phyloP scores from a whole-genome alignment of 176 grass and related monocot genomes.

The Zoysia japonica region DNA sequence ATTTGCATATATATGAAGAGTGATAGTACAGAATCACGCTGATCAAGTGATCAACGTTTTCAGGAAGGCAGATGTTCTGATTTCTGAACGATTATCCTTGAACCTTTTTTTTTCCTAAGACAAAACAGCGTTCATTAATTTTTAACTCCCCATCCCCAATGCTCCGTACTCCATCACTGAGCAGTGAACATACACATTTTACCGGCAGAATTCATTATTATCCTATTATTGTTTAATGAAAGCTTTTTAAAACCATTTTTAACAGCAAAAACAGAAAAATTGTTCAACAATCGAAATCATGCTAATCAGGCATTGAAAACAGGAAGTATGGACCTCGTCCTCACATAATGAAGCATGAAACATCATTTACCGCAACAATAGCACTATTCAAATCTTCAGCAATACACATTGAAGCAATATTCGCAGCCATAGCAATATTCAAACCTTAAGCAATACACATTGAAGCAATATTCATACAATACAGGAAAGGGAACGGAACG shows the following conservation, averaged over 20 bases:
- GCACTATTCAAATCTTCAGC: not conserved
- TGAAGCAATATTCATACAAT: not conserved
- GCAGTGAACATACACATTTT: not conserved
- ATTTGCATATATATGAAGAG: not conserved
- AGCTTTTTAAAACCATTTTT: not conserved
- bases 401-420: not conserved
- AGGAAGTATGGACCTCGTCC: not conserved
- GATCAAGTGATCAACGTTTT: not conserved
- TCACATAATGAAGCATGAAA: too few relatives aligned
- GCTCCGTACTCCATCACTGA: not conserved
- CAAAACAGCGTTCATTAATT: not conserved
- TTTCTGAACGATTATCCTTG: not conserved
- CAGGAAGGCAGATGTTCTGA: not conserved
- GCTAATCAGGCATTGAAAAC: not conserved
- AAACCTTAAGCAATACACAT: not conserved
- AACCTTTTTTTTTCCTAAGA: not conserved
- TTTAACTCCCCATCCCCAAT: not conserved
- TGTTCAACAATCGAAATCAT: not conserved
- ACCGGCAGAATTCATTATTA: not conserved
- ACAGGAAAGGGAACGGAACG: not conserved
- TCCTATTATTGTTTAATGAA: not conserved
- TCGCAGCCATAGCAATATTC: not conserved
- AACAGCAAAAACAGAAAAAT: not conserved
- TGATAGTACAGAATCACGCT: not conserved
- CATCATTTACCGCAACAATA: conserved; percentile 5